These are phyloP conservation scores for Penicillium ucsense DNA, from an alignment of 495 filamentous ascomycete genomes.

Conservation along the genomic window DNA sequence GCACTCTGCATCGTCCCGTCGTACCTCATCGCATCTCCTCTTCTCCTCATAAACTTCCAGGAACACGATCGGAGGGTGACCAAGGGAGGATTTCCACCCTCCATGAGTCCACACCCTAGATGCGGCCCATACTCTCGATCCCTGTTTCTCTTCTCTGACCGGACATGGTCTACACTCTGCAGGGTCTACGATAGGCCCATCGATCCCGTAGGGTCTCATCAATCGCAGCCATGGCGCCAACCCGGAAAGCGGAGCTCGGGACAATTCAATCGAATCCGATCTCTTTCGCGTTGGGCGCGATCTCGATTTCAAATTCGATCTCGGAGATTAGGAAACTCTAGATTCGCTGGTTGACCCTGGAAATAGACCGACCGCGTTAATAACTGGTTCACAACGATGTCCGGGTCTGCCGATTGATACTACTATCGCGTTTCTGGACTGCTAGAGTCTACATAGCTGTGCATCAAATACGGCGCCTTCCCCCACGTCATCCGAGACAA, in stretches of 20 bases:
- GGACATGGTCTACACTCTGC: background rate
- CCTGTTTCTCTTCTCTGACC: background rate
- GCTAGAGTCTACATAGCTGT: no score
- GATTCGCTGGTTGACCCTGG: no score
- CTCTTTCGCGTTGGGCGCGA: background rate
- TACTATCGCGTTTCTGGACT: no score
- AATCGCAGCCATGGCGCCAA: slow-evolving; percentile 16
- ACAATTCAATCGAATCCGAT: background rate
- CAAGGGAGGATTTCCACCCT: no score
- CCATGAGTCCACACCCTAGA: background rate
- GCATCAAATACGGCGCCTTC: no score
- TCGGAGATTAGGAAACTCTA: background rate
- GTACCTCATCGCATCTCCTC: background rate
- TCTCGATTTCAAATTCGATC: background rate
- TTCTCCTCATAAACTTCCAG: background rate
- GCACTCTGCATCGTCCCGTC: no score
- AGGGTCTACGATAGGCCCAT: slow-evolving; percentile 1
- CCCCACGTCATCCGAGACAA: no score
- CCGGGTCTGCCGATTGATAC: no score
- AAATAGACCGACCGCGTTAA: no score
- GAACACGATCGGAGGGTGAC: background rate
- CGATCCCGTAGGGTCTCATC: background rate
- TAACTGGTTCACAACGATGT: no score
- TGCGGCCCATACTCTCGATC: background rate
- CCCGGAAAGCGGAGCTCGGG: slow-evolving; percentile 14